These are phyloP conservation scores for Saccharomycopsis olivae DNA, from an alignment of 805 yeast genomes.

Conservation along the genomic window DNA sequence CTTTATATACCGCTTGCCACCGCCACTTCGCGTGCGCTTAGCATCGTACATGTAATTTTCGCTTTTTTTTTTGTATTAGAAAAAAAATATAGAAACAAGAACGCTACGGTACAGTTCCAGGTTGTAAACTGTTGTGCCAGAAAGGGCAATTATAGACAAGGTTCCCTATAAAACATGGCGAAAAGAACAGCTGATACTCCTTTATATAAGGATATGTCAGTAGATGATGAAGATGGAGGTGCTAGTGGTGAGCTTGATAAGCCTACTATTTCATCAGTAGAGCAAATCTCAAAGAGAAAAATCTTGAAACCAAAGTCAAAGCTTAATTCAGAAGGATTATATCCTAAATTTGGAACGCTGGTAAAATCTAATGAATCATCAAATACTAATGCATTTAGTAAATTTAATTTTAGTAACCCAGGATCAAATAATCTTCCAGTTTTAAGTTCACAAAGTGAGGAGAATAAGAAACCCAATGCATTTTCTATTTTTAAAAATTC, in stretches of 20 bases:
- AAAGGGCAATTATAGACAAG: too few species aligned
- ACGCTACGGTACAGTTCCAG: too few species aligned
- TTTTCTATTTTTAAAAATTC: conserved; percentile 5
- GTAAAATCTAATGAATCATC: too few species aligned
- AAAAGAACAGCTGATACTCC: conserved; percentile 1
- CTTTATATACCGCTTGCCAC: too few species aligned
- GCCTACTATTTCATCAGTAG: conserved; percentile 10
- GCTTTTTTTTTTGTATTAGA: too few species aligned
- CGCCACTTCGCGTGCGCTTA: too few species aligned
- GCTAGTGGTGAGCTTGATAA: not conserved
- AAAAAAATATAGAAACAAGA: too few species aligned
- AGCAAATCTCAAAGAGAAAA: conserved; percentile 13
- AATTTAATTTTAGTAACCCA: not conserved
- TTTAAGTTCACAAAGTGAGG: too few species aligned
- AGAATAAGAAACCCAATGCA: conserved; percentile 2
- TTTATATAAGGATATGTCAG: not conserved
- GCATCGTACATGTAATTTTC: too few species aligned
- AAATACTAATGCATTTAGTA: not conserved
- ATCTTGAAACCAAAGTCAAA: conserved; percentile 11
- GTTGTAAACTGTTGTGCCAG: too few species aligned
- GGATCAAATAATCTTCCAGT: too few species aligned
- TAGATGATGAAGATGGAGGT: conserved; percentile 11
- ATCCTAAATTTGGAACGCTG: not conserved
- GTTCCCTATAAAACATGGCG: too few species aligned
- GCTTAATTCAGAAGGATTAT: not conserved